phyloP scores from a whole-genome alignment of 2,329 filamentous ascomycete species.

The Nigrospora sphaerica region DNA sequence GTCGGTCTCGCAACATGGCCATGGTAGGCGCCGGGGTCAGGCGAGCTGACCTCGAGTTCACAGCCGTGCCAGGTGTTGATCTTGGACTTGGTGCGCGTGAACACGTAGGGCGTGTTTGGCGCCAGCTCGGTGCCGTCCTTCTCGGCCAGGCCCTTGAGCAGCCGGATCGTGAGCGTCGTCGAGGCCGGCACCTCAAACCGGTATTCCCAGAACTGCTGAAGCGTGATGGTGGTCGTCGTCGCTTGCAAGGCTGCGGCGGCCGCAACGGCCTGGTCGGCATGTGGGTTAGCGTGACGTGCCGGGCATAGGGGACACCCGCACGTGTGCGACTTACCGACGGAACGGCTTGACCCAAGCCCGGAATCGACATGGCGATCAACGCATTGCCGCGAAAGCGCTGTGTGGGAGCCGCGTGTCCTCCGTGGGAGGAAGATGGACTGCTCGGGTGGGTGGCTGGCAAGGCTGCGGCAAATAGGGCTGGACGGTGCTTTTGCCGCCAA shows the following conservation, averaged over 20 bases:
- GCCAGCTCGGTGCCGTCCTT: conserved; percentile 94
- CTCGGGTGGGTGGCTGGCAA: too few species aligned
- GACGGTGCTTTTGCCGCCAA: too few species aligned
- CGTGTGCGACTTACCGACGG: conserved; percentile 38
- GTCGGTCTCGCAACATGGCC: conserved; percentile 56
- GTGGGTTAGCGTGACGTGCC: conserved; percentile 9
- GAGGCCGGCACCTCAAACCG: conserved; percentile 62
- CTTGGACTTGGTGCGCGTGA: conserved; percentile 76
- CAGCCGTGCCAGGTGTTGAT: conserved; percentile 92
- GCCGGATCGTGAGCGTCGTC: conserved; percentile 41
- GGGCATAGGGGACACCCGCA: too few species aligned
- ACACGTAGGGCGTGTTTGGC: conserved; percentile 69
- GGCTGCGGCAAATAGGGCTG: too few species aligned
- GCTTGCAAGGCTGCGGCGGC: conserved; percentile 23
- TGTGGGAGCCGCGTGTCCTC: conserved; percentile 2
- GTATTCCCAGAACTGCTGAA: conserved; percentile 67
- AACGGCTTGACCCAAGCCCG: conserved; percentile 63
- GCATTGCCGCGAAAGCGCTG: neutral
- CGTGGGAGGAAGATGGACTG: too few species aligned
- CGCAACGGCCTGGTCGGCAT: conserved; percentile 10
- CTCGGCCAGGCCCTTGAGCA: conserved; percentile 79
- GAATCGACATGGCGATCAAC: conserved; percentile 55
- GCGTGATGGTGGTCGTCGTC: conserved; percentile 37
- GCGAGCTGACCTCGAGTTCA: conserved; percentile 67
- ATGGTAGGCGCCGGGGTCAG: conserved; percentile 33